A percentile compares a stretch with the other conserved stretches of the same genome.
These are phyloP conservation scores for Tricholoma flavovirens DNA, from an alignment of 768 basidiomycete genomes.

Conservation along the genomic window DNA sequence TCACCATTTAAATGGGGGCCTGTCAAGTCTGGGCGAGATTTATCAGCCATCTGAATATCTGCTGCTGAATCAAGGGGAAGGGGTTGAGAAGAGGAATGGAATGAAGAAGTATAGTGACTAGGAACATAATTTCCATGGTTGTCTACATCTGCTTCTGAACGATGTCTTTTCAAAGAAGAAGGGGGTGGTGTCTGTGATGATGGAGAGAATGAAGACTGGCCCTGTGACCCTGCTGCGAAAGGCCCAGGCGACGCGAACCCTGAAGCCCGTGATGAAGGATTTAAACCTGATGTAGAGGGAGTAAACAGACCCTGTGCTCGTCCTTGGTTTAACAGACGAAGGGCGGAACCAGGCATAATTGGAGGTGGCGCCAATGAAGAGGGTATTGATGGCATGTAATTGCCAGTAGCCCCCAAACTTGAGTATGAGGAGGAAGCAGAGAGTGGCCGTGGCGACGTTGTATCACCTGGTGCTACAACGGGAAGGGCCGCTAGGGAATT, in stretches of 20 bases:
- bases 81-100: constrained; percentile 19
- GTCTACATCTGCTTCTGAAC: constrained; percentile 64
- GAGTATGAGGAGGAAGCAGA: constrained; percentile 68
- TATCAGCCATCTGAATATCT: constrained; percentile 44
- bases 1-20: constrained; percentile 47
- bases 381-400: constrained; percentile 39
- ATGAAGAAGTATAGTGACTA: constrained; percentile 14
- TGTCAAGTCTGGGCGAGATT: constrained; percentile 46
- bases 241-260: constrained; percentile 51
- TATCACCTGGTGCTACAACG: constrained; percentile 39
- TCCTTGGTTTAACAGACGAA: constrained; percentile 79
- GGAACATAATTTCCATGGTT: constrained; percentile 20
- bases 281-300: constrained; percentile 65
- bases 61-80: constrained; percentile 21
- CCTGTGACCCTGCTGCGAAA: constrained; percentile 38
- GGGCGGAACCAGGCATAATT: constrained; percentile 83
- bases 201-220: constrained; percentile 42
- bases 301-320: constrained; percentile 84
- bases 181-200: constrained; percentile 49
- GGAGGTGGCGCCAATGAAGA: constrained; percentile 71
- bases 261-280: constrained; percentile 34
- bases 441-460: constrained; percentile 54
- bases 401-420: constrained; percentile 39
- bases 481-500: constrained; percentile 67
- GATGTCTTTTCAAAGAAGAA: constrained; percentile 49